Evolutionary conservation across 2,329 filamentous ascomycete genomes (phyloP).

Genomic region (Bipolaris sorokiniana): DNA sequence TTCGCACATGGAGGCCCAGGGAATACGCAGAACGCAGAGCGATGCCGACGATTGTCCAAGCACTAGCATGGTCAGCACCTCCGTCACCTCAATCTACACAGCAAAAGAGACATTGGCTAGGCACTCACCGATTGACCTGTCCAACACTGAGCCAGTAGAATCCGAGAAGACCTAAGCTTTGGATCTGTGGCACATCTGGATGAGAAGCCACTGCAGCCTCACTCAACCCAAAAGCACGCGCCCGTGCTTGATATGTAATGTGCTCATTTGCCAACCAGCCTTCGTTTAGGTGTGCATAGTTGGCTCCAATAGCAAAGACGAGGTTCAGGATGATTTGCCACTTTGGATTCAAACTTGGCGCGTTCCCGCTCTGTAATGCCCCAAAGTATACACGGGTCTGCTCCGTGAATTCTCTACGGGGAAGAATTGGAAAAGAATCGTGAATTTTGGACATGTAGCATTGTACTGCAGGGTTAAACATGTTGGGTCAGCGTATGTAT

Average conservation of each 20-base stretch:
- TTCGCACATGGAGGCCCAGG: constrained; percentile 50
- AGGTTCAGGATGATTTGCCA: constrained; percentile 52
- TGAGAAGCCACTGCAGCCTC: constrained; percentile 38
- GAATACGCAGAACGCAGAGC: constrained; percentile 47
- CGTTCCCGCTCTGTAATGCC: constrained; percentile 25
- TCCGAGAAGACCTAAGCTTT: constrained; percentile 47
- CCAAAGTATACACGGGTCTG: constrained; percentile 45
- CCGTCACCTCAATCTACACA: not conserved
- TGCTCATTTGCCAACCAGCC: constrained; percentile 43
- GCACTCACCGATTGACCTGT: constrained; percentile 50
- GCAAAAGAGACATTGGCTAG: not conserved
- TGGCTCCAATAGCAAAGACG: constrained; percentile 52
- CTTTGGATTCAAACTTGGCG: constrained; percentile 27
- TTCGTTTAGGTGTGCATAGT: constrained; percentile 44
- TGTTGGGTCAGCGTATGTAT: not conserved
- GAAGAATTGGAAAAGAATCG: constrained; percentile 48
- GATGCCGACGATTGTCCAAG: constrained; percentile 48
- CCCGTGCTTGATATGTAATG: constrained; percentile 49
- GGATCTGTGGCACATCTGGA: constrained; percentile 49
- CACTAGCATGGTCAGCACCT: constrained; percentile 34
- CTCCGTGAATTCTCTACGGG: constrained; percentile 38
- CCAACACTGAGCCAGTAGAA: constrained; percentile 51
- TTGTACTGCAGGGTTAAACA: constrained; percentile 19
- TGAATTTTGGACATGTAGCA: constrained; percentile 50
- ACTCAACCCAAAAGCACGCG: constrained; percentile 43